Evolutionary conservation across 257 asterid species (phyloP).

Genomic region (Solanum megistacrolobum): DNA sequence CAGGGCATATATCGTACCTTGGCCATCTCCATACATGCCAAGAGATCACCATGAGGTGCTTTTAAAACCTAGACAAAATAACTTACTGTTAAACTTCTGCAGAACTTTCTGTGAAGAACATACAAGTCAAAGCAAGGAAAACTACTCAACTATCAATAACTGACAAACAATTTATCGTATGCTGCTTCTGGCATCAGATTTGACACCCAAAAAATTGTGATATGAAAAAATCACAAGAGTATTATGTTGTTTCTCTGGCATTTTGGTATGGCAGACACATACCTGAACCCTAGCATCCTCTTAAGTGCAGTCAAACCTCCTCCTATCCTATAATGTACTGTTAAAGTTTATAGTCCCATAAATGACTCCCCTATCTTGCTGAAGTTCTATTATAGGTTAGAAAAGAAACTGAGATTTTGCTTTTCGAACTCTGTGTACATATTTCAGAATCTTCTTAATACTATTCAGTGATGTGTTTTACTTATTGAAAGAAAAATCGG

Average conservation of each 20-base stretch:
- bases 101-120: background rate
- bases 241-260: background rate
- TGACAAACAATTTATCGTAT: background rate
- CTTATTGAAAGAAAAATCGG: background rate
- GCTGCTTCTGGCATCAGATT: background rate
- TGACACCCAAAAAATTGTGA: background rate
- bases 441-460: background rate
- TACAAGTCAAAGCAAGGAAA: background rate
- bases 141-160: background rate
- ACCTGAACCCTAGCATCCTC: background rate
- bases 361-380: background rate
- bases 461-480: background rate
- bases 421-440: background rate
- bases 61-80: constrained; percentile 51
- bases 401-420: background rate
- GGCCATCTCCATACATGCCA: constrained; percentile 95
- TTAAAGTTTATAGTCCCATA: background rate
- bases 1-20: constrained; percentile 44
- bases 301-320: background rate
- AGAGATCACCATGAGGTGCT: constrained; percentile 85
- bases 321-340: background rate
- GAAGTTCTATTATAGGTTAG: background rate
- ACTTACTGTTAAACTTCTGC: constrained; percentile 4
- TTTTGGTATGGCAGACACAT: background rate
- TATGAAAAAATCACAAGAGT: background rate